phyloP scores from a whole-genome alignment of 1,284 basidiomycete species.

The Ganoderma leucocontextum region DNA sequence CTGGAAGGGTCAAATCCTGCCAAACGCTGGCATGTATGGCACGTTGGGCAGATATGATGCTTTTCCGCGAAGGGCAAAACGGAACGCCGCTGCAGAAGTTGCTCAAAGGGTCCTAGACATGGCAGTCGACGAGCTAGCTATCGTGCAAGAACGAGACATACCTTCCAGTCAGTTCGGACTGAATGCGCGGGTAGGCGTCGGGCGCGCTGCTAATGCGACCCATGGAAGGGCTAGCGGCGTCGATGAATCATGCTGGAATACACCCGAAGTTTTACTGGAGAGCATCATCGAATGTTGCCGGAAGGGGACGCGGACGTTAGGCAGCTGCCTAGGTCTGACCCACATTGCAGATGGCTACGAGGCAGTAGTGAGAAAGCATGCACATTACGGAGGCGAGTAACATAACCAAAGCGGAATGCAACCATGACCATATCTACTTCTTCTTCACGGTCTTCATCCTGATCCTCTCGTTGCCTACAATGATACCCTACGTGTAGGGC shows the following conservation, averaged over 20 bases:
- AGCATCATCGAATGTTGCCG: neutral
- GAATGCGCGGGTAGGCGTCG: neutral
- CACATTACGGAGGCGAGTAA: constrained; percentile 22
- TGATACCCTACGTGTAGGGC: constrained; percentile 74
- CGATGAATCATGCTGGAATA: neutral
- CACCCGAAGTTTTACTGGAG: neutral
- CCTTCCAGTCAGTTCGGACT: neutral
- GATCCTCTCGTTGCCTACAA: constrained; percentile 90
- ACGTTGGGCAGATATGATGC: neutral
- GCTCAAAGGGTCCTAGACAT: neutral
- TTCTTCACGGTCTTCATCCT: constrained; percentile 94
- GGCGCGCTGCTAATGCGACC: neutral
- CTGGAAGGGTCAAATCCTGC: neutral
- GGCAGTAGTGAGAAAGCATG: constrained; percentile 4
- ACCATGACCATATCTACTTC: constrained; percentile 69
- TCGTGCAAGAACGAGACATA: neutral
- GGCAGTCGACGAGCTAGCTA: neutral
- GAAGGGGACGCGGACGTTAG: neutral
- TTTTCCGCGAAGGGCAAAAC: neutral
- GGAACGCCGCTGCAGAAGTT: neutral
- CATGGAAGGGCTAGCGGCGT: neutral
- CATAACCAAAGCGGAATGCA: constrained; percentile 19
- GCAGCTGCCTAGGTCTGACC: neutral
- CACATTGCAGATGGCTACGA: neutral
- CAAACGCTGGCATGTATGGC: neutral